Base-by-base conservation (phyloP, 768 basidiomycete genomes). In the Rhizopogon salebrosus region DNA sequence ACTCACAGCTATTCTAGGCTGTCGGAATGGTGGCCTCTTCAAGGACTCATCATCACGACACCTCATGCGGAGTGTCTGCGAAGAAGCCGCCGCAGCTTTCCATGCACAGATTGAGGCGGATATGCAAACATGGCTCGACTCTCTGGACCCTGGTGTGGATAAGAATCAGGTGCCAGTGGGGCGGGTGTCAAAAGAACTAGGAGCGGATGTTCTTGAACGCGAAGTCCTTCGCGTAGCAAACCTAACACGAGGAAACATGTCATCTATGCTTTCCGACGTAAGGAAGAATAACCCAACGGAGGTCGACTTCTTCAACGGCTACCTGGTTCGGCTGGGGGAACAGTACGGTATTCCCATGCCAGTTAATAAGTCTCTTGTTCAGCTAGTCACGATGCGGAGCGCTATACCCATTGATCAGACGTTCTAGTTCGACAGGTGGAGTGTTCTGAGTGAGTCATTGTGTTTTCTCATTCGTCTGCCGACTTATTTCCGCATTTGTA, bases 231-330 rank as follows among this genome's bases (percentile, higher is more conserved):
- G 78, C 18, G 78, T 92, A 40, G 79, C 83, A 14, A 56, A 73
- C 8, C 50, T 71, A 22, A 95, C 91, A 3, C 71, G 69, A 38
- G 70, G 71, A 13, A 92, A 94, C 63, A 78, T 84, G 48, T 92
- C 92, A 6, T 90, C 87, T 14, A 97, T 92, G 82, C 73, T 93
- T 16, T 65, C 73, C 14, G 92, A 95, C 63, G 66, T 95, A 26
- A 77, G 76, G 57, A 67, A 69, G 29, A 84, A 85, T 39, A 71
- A 72, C 48, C 55, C 62, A 5, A 94, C 92, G 0, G 94, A 98
- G 71, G 78, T 98, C 22, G 80, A 87, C 16, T 89, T 73, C 60
- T 74, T 97, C 60, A 93, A 90, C 54, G 94, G 95, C 4, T 91
- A 93, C 65, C 67, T 98, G 45, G 63, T 83, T 26, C 69, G 72